Base-by-base conservation (phyloP, 2,329 filamentous ascomycete species). In the Diplocarpon mali region DNA sequence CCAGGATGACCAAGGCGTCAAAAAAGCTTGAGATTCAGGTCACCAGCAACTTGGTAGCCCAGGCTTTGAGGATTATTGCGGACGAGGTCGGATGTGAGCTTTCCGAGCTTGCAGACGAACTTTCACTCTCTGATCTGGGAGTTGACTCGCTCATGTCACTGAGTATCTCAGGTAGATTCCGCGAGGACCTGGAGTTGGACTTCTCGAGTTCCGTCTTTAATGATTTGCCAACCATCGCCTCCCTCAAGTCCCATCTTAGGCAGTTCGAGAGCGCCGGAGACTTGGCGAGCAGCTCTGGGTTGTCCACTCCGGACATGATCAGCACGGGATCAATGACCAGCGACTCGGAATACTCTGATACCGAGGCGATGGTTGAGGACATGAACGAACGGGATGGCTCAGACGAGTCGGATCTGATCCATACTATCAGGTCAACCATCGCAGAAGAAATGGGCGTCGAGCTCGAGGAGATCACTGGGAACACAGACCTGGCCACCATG, bases 61-160 rank as follows among this genome's bases (percentile, higher is more conserved):
- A 43, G 30, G 60, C 61, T n/a, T 42, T 84, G 61, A 65, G 82
- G 48, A 72, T 78, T 32, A 63, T 78, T 36, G 71, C 73, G 3
- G 69, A 71, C 47, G 75, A 78, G 54, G 67, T 73, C 5, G 74
- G 73, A 48, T 66, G 75, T 30, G 65, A 65, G n/a, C 61, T 70
- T 13, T 69, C 70, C 35, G 75, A 78, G 53, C 63, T 78, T 2
- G 71, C 65, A 1, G 72, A 77, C 51, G 69, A 70, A 44, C 72
- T 72, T 10, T 66, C 64, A 34, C 76, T 78, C 53, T 63, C 67
- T 2, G 73, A 78, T 50, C 64, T 77, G 2, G 75, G 75, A 15
- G 70, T 78, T n/a, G 75, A 79, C 56, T 78, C 75, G 2, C 65
- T 79, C 14, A 71, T 79, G 61, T 67, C 70, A 1, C 61, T 79